Evolutionary conservation across 116 monocot species (phyloP), one percentile per base, ranked within the genome.

Genomic region (Iris pallida): DNA sequence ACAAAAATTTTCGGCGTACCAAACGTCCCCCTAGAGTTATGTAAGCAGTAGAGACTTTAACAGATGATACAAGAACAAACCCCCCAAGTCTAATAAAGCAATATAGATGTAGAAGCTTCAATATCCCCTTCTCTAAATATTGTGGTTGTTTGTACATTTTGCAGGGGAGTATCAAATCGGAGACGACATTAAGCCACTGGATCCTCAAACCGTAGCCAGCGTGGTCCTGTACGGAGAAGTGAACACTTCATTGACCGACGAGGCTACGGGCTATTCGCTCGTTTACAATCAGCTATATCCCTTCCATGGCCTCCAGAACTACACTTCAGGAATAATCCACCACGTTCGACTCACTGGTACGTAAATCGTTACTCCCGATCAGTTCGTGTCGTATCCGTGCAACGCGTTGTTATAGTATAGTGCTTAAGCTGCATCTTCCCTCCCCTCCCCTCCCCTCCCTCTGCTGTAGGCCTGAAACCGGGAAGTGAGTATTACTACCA

Each of bases 281-380:
- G 74, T 91, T 17, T 95, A 95, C 73, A 88, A 55, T 63, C 95
- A 95, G 68, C 70, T 95, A 14, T 95, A 88, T 76, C 91, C 91
- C 9, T 95, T 88, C 66, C 53, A 79, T 66, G 91, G 88, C 60
- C 82, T 91, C 9, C 66, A 63, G 67, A 95, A 95, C 63, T 95
- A 95, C 68, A 86, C 84, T 40, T 95, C 95, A 64, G 95, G 88
- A 57, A 95, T 95, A 64, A 95, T 95, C 53, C 95, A 95, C 73
- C 95, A 95, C 80, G 95, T 91, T 62, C 84, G 83, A 7, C 81
- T 95, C 57, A 74, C 73, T 74, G 94, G 94, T 94, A 78, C 30
- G 30, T 30, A 3, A n/a, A n/a, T n/a, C n/a, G n/a, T n/a, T n/a
- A n/a, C n/a, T n/a, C n/a, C n/a, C n/a, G n/a, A n/a, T n/a, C n/a